Evolutionary conservation across 2,329 filamentous ascomycete genomes (phyloP).

Genomic region (Pyrenochaeta sp.): DNA sequence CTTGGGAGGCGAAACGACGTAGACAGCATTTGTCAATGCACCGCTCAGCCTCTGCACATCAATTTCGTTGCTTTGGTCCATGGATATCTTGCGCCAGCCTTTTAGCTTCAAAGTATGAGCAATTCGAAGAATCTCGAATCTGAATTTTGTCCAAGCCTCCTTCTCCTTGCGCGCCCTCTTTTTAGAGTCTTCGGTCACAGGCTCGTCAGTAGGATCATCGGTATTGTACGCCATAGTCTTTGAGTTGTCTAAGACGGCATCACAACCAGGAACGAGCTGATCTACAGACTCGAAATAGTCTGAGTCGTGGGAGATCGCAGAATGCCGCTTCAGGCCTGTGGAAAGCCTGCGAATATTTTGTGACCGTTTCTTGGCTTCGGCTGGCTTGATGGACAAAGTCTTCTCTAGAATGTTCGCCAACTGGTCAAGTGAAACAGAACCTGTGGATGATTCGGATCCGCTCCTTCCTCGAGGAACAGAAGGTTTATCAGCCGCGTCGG

Average conservation of each 20-base stretch:
- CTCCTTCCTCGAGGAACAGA: conserved; percentile 52
- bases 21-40: conserved; percentile 94
- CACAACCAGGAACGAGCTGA: conserved; percentile 81
- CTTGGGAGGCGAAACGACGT: conserved; percentile 85
- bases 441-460: conserved; percentile 68
- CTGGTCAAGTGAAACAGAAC: conserved; percentile 77
- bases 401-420: conserved; percentile 82
- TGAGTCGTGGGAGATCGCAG: conserved; percentile 77
- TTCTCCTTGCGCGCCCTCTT: conserved; percentile 68
- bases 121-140: conserved; percentile 88
- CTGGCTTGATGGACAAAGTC: conserved; percentile 59
- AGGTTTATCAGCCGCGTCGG: conserved; percentile 13
- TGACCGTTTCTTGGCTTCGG: conserved; percentile 43
- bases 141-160: conserved; percentile 85
- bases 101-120: conserved; percentile 89
- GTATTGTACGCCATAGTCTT: conserved; percentile 83
- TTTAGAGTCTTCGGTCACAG: conserved; percentile 54
- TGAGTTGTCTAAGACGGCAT: conserved; percentile 86
- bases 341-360: conserved; percentile 40
- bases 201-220: conserved; percentile 60
- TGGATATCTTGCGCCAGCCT: conserved; percentile 84
- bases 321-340: conserved; percentile 52
- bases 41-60: conserved; percentile 82
- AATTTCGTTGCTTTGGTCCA: conserved; percentile 74
- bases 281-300: conserved; percentile 83